phyloP scores from a whole-genome alignment of 768 basidiomycete genomes.

The Tulasnella sp. region DNA sequence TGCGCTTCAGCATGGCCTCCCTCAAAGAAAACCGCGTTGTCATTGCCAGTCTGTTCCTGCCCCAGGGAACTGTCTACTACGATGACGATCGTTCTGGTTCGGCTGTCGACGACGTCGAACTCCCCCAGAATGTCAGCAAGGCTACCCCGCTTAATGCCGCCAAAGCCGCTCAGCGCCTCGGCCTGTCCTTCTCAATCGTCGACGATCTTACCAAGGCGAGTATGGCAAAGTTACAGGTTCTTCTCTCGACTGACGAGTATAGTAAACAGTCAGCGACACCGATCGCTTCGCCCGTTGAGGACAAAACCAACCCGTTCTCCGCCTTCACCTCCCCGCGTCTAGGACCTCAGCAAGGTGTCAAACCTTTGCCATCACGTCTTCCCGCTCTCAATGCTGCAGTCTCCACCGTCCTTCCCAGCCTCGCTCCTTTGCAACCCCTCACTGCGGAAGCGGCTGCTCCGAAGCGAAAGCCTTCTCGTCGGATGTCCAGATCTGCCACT shows the following conservation, averaged over 20 bases:
- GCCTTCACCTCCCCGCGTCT: slow-evolving; percentile 22
- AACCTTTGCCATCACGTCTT: slow-evolving; percentile 31
- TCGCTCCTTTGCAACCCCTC: background rate
- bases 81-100: slow-evolving; percentile 32
- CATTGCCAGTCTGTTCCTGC: slow-evolving; percentile 78
- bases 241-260: background rate
- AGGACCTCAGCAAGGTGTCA: slow-evolving; percentile 13
- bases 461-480: background rate
- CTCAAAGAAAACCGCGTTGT: slow-evolving; percentile 62
- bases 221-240: background rate
- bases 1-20: slow-evolving; percentile 42
- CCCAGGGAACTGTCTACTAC: slow-evolving; percentile 55
- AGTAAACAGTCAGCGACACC: slow-evolving; percentile 23
- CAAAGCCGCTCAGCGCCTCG: background rate
- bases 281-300: slow-evolving; percentile 31
- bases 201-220: slow-evolving; percentile 1
- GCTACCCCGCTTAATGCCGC: background rate
- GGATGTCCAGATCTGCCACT: slow-evolving; percentile 28
- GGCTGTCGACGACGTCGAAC: background rate
- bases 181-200: background rate
- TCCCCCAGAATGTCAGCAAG: background rate
- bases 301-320: slow-evolving; percentile 47
- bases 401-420: slow-evolving; percentile 10
- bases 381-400: slow-evolving; percentile 27
- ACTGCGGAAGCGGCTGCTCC: background rate